Percentiles rank a stretch among this genome's conserved stretches.
Evolutionary conservation across 2,329 filamentous ascomycete genomes (phyloP).

Genomic region (Phaeosphaeriaceae sp.): DNA sequence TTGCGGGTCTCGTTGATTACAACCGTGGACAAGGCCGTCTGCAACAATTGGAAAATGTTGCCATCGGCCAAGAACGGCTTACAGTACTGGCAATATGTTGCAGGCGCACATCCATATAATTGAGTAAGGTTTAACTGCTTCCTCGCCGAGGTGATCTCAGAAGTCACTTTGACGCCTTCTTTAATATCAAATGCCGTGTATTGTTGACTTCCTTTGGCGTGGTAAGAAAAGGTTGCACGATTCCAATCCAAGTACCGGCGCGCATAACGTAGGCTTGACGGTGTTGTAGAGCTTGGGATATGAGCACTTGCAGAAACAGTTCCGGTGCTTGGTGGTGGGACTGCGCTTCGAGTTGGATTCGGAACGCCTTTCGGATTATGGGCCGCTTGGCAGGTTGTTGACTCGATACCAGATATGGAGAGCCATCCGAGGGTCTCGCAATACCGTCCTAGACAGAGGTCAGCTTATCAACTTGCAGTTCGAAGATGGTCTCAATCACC

Average conservation of each 20-base stretch:
- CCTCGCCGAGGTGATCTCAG: constrained; percentile 60
- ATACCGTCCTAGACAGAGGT: constrained; percentile 53
- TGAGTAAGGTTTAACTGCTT: constrained; percentile 62
- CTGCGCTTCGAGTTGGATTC: constrained; percentile 50
- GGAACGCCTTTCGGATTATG: constrained; percentile 51
- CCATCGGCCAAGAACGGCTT: constrained; percentile 59
- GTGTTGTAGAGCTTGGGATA: constrained; percentile 41
- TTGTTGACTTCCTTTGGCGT: constrained; percentile 60
- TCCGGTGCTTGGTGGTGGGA: constrained; percentile 35
- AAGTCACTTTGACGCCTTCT: constrained; percentile 56
- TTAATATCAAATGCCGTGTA: constrained; percentile 57
- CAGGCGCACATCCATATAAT: constrained; percentile 67
- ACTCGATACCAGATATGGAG: constrained; percentile 66
- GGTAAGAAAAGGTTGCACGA: constrained; percentile 69
- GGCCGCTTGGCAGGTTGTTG: constrained; percentile 53
- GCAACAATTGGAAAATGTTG: constrained; percentile 64
- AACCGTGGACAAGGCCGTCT: constrained; percentile 58
- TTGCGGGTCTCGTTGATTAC: constrained; percentile 62
- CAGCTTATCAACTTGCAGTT: background rate
- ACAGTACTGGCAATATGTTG: constrained; percentile 65
- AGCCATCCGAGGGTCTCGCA: constrained; percentile 74
- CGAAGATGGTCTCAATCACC: constrained; percentile 34
- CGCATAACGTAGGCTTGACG: constrained; percentile 55
- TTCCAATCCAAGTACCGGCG: constrained; percentile 75
- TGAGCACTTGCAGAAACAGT: constrained; percentile 33